These are phyloP conservation scores for Glycine latifolia DNA, from an alignment of 306 rosid species.

Conservation along the genomic window DNA sequence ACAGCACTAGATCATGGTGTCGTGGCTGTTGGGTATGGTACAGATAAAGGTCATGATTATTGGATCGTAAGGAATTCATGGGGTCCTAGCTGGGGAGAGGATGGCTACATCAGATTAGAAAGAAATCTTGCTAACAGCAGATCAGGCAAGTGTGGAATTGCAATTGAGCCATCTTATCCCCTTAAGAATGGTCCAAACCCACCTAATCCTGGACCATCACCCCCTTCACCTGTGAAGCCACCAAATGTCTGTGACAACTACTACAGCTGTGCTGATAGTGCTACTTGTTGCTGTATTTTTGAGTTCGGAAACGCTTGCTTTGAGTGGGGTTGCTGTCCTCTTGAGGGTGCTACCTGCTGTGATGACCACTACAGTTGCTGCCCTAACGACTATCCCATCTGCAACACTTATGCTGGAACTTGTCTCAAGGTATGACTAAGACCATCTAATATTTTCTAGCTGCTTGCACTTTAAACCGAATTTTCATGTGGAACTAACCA, in stretches of 20 bases:
- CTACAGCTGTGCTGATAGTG: slow-evolving; percentile 61
- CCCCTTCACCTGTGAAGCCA: slow-evolving; percentile 86
- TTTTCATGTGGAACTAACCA: not conserved
- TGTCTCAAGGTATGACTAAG: slow-evolving; percentile 66
- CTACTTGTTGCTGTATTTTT: slow-evolving; percentile 88
- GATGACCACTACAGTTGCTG: slow-evolving; percentile 92
- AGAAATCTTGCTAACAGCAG: slow-evolving; percentile 61
- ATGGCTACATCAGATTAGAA: slow-evolving; percentile 74
- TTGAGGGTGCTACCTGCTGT: slow-evolving; percentile 92
- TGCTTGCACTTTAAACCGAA: slow-evolving; percentile 11
- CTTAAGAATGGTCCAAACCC: slow-evolving; percentile 78
- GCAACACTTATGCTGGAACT: slow-evolving; percentile 61
- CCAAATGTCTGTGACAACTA: slow-evolving; percentile 79
- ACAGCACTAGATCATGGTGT: slow-evolving; percentile 93
- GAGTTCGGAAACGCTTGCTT: slow-evolving; percentile 61
- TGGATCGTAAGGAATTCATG: slow-evolving; percentile 97
- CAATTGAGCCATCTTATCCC: slow-evolving; percentile 91
- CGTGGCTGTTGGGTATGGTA: slow-evolving; percentile 83
- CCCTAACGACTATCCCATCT: slow-evolving; percentile 81
- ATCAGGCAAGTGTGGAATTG: slow-evolving; percentile 88
- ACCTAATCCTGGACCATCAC: slow-evolving; percentile 94
- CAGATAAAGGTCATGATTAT: slow-evolving; percentile 69
- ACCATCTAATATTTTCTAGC: not conserved
- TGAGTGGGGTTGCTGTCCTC: slow-evolving; percentile 96
- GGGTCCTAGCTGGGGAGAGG: slow-evolving; percentile 91